Base-by-base conservation (phyloP, 2,329 filamentous ascomycete species). In the Cladosporium sphaerospermum region DNA sequence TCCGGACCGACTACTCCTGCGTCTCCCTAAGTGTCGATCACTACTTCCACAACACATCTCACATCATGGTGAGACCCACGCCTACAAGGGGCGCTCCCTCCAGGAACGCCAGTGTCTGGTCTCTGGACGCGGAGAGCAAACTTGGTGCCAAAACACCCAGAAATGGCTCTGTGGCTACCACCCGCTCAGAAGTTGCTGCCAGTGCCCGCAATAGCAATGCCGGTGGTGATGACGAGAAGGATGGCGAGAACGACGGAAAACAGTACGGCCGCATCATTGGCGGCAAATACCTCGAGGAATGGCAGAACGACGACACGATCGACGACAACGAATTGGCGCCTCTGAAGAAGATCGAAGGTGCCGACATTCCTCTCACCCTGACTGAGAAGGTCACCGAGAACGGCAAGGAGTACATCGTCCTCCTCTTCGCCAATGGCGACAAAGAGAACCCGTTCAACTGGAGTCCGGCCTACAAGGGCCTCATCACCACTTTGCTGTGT, bases 381-480 rank as follows among this genome's bases (percentile, higher is more conserved):
- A 75, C 72, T 7, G 71, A 75, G 53, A 59, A 69, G 2, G 68
- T 69, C n/a, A 53, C 67, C 41, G 66, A 74, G 45, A 64, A 78
- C 55, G 74, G 67, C 51, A 68, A 73, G 45, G 69, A 77, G 46
- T 72, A 70, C 44, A 69, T 78, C 52, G 64, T 77, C 9, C 68
- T 79, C 4, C 68, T 69, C 34, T 79, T 78, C 55, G 69, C 71
- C 1, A 62, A 69, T 1, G 73, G 69, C 9, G 77, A 79, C 56
- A 66, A 65, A 16, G 71, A 77, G 59, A 77, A 79, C 57, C 77
- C 77, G 0, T 78, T 78, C 70, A 78, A 79, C 62, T 79, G 65
- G 64, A 70, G 67, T 39, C 59, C 61, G 2, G 67, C 63, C 48
- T 68, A 71, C 54, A 78, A 78, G 64, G 65, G 69, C 3, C 71